A percentile compares a stretch with the other conserved stretches of the same genome.
Conservation (phyloP, 805 yeast genomes). For the Saccharomycopsis selenospora region DNA sequence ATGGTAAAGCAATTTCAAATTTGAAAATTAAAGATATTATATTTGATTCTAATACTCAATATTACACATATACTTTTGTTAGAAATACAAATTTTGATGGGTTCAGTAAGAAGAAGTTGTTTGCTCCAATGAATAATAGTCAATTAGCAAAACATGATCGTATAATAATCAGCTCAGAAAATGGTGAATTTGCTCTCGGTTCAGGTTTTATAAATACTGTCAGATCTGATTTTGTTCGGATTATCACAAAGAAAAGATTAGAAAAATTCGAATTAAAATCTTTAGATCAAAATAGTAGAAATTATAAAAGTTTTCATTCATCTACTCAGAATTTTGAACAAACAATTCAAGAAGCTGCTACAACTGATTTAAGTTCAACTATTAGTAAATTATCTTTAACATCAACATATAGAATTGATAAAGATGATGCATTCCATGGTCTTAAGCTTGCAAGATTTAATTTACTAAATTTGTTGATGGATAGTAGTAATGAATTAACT, state of each 20-base stretch:
- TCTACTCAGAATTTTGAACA: slow-evolving; percentile 18
- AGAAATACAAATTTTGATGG: slow-evolving; percentile 26
- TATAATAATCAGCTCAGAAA: slow-evolving; percentile 70
- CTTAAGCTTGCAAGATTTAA: slow-evolving; percentile 73
- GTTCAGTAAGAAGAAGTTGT: not conserved
- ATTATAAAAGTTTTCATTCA: slow-evolving; percentile 6
- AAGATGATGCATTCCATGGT: slow-evolving; percentile 69
- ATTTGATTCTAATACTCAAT: slow-evolving; percentile 21
- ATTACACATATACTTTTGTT: slow-evolving; percentile 39
- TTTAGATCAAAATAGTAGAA: slow-evolving; percentile 19
- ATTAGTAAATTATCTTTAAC: not conserved
- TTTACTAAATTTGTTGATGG: slow-evolving; percentile 56
- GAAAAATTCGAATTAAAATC: slow-evolving; percentile 24
- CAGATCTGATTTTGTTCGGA: slow-evolving; percentile 35
- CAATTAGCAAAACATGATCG: slow-evolving; percentile 55
- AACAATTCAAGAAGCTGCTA: slow-evolving; percentile 1
- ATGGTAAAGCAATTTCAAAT: slow-evolving; percentile 53
- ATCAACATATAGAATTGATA: slow-evolving; percentile 58
- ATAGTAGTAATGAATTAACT: slow-evolving; percentile 31
- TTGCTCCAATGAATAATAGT: slow-evolving; percentile 28
- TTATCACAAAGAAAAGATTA: slow-evolving; percentile 51
- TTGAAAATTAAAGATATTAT: slow-evolving; percentile 35
- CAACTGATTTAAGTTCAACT: not conserved
- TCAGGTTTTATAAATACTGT: slow-evolving; percentile 49
- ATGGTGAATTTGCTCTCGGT: slow-evolving; percentile 69